These are phyloP conservation scores for Citrus reticulata DNA, from an alignment of 345 rosid species.

Conservation along the genomic window DNA sequence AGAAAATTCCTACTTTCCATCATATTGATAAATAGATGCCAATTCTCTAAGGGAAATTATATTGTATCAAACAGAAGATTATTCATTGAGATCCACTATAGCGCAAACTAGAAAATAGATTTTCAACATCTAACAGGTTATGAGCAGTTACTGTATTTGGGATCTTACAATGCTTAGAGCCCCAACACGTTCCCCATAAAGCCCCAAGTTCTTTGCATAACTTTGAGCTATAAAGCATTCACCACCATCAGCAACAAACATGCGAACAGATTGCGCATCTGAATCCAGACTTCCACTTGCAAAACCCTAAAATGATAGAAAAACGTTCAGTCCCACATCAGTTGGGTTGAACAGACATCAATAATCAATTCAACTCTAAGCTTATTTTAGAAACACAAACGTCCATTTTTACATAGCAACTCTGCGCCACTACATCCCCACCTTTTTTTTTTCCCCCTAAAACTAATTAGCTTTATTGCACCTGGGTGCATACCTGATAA, in stretches of 20 bases:
- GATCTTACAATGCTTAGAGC: conserved; percentile 91
- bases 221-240: conserved; percentile 86
- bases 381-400: not conserved
- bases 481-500: conserved; percentile 57
- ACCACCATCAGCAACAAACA: conserved; percentile 90
- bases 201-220: conserved; percentile 95
- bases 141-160: not conserved
- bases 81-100: not conserved
- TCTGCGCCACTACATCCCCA: no score
- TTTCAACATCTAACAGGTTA: not conserved
- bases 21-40: not conserved
- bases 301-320: conserved; percentile 52
- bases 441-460: not conserved
- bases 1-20: not conserved
- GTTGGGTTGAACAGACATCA: not conserved
- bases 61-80: not conserved
- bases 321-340: not conserved
- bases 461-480: not conserved
- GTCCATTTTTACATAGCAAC: not conserved
- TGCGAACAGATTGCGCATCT: conserved; percentile 70
- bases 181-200: conserved; percentile 93
- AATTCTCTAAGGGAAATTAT: not conserved
- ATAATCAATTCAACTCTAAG: not conserved
- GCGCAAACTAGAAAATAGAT: not conserved
- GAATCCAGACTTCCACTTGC: conserved; percentile 85